Evolutionary conservation across 768 basidiomycete genomes (phyloP).

Genomic region (Austroboletus eburneus): DNA sequence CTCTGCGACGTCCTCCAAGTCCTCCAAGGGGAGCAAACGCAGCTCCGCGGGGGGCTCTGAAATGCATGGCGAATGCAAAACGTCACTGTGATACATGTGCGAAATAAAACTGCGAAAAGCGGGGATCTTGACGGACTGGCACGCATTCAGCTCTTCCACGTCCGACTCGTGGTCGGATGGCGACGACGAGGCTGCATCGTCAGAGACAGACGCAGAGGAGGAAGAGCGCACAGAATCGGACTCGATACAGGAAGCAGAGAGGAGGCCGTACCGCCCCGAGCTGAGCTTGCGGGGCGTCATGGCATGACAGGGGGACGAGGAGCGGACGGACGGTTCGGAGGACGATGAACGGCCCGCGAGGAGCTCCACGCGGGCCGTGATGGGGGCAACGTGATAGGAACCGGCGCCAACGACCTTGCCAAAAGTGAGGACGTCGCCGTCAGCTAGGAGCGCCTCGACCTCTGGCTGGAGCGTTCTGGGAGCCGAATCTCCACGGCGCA

Average conservation of each 20-base stretch:
- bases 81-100: conserved; percentile 20
- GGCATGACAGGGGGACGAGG: too few species aligned
- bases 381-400: conserved; percentile 56
- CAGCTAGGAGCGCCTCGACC: conserved; percentile 50
- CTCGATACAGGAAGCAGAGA: conserved; percentile 29
- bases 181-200: conserved; percentile 30
- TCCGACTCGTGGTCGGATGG: conserved; percentile 46
- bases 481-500: conserved; percentile 46
- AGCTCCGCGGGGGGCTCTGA: conserved; percentile 3
- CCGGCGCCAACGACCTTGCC: conserved; percentile 71
- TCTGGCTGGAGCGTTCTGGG: conserved; percentile 52
- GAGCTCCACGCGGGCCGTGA: conserved; percentile 59
- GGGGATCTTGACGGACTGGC: conserved; percentile 28
- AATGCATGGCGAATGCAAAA: conserved; percentile 11
- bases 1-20: conserved; percentile 8
- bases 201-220: conserved; percentile 42
- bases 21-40: too few species aligned
- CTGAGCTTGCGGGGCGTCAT: conserved; percentile 30
- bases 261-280: conserved; percentile 64
- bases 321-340: conserved; percentile 16
- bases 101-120: conserved; percentile 30
- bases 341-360: conserved; percentile 20
- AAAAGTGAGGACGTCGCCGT: conserved; percentile 73
- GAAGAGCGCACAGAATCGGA: conserved; percentile 28
- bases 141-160: conserved; percentile 43